Conservation (phyloP, 2,329 filamentous ascomycete species). For the Thelonectria olida region DNA sequence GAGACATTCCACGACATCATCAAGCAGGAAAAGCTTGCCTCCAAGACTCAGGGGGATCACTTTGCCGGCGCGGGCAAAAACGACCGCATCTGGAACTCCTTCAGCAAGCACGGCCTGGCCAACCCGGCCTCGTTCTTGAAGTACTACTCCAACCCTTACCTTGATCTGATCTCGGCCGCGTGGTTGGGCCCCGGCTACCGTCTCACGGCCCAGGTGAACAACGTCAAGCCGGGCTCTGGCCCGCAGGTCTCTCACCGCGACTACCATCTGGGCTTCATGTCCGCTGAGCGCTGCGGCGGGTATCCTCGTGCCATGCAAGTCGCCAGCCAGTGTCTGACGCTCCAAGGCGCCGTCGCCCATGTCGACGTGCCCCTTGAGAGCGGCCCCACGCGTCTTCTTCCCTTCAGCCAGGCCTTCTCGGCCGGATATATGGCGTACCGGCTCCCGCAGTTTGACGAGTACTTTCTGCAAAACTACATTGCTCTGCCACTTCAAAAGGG, state of each 20-base stretch:
- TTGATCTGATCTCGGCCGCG: slow-evolving; percentile 59
- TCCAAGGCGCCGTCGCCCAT: slow-evolving; percentile 72
- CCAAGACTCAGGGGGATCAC: slow-evolving; percentile 63
- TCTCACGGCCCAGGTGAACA: slow-evolving; percentile 70
- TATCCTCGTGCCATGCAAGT: slow-evolving; percentile 64
- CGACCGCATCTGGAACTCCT: slow-evolving; percentile 72
- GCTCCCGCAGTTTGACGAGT: slow-evolving; percentile 59
- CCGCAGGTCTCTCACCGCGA: slow-evolving; percentile 69
- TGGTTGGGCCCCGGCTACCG: slow-evolving; percentile 70
- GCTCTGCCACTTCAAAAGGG: slow-evolving; percentile 62
- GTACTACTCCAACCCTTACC: slow-evolving; percentile 70
- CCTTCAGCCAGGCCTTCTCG: slow-evolving; percentile 66
- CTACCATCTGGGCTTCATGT: slow-evolving; percentile 72
- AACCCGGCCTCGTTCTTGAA: slow-evolving; percentile 61
- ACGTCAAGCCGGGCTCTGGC: slow-evolving; percentile 66
- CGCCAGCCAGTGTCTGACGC: slow-evolving; percentile 65
- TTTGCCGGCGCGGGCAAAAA: slow-evolving; percentile 66
- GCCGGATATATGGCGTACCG: slow-evolving; percentile 68
- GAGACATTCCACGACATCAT: slow-evolving; percentile 59
- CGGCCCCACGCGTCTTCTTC: slow-evolving; percentile 69
- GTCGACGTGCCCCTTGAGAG: slow-evolving; percentile 66
- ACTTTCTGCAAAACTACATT: slow-evolving; percentile 63
- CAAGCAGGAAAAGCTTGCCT: slow-evolving; percentile 48
- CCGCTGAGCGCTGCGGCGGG: slow-evolving; percentile 51
- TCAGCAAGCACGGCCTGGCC: slow-evolving; percentile 66